Evolutionary conservation across 1,284 basidiomycete species (phyloP), one percentile per base, ranked within the genome.

Genomic region (Tilletiopsis washingtonensis): DNA sequence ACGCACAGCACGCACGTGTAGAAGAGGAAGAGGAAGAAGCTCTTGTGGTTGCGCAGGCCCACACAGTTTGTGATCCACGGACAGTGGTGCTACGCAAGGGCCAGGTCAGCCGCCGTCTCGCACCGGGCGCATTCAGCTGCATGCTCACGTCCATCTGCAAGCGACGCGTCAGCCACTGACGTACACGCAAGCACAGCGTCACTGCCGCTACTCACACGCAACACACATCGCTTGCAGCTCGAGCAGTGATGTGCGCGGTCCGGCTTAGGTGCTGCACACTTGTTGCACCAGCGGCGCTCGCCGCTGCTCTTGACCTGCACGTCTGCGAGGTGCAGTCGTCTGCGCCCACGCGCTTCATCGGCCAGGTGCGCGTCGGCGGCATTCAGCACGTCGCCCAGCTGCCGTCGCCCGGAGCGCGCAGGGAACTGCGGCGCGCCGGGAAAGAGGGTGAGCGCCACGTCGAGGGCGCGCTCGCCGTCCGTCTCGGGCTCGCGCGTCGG

Each of bases 341-440:
- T 25, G 3, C 37, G 21, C 17, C n/a, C n/a, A 9, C 20, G 11
- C 26, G 20, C 38, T 20, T 23, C 24, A 4, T 43, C 41, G 17
- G 20, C 14, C 11, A 12, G 4, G 4, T 21, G 29, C 25, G 34
- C 3, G n/a, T 42, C 46, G 12, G 39, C 38, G 12, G 29, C 39
- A 3, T 0, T 90, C 91, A 57, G 94, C 84, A 69, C 89, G 89
- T 65, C 54, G 25, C 37, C 45, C 14, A 65, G 61, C 43, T 65
- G 63, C 19, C 58, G 44, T 2, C 61, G 54, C 2, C 56, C 61
- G 5, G 61, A 56, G 5, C 63, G 52, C 20, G 63, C 53, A 0
- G 61, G 63, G 24, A 59, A 49, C 20, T 54, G 54, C 2, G 63
- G 61, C 27, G 62, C 54, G 12, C 63, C 61, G 1, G 63, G 63